A percentile compares a stretch with the other conserved stretches of the same genome.
Conservation (phyloP, 768 basidiomycete genomes). For the Boletus rex-veris region DNA sequence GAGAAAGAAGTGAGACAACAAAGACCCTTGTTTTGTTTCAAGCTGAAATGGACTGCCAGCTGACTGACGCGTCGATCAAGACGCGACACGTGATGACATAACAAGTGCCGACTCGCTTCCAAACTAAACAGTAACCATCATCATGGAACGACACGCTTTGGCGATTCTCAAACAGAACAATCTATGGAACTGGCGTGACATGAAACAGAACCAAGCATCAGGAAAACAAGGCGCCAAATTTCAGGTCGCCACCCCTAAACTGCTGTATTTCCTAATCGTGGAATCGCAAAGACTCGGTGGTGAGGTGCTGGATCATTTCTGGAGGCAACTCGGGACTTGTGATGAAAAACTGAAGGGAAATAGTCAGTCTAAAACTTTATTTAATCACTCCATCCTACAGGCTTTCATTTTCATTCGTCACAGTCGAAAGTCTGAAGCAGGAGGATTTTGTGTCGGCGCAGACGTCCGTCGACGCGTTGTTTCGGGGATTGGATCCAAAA, state of each 20-base stretch:
- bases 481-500: not conserved
- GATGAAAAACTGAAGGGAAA: not conserved
- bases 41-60: no score
- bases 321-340: not conserved
- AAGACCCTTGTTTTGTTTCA: no score
- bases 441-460: not conserved
- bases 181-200: not conserved
- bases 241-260: not conserved
- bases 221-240: not conserved
- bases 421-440: conserved; percentile 1
- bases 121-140: no score
- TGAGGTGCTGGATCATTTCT: not conserved
- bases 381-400: not conserved
- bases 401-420: not conserved
- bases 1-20: no score
- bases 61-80: no score
- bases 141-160: conserved; percentile 1
- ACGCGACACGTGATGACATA: no score
- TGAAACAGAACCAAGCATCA: not conserved
- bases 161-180: not conserved
- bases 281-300: conserved; percentile 3
- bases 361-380: not conserved
- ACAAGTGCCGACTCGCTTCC: no score
- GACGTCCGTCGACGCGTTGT: not conserved
- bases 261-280: not conserved